phyloP scores from a whole-genome alignment of 2,329 filamentous ascomycete species.

The Cladosporium sp. region DNA sequence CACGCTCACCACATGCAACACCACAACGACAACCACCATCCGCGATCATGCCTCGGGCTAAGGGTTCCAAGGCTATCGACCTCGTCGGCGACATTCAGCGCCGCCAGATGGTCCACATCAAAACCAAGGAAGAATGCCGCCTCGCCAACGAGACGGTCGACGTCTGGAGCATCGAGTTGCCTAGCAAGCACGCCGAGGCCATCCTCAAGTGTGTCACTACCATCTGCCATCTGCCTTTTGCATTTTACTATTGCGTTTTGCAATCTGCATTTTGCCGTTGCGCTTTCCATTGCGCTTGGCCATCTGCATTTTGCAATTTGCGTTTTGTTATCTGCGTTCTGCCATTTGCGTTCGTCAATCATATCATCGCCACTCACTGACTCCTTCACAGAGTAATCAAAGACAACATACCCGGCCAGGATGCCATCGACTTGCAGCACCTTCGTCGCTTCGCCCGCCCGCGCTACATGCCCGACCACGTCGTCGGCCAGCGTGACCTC shows the following conservation, averaged over 20 bases:
- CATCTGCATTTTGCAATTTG: not conserved
- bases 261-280: not conserved
- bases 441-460: slow-evolving; percentile 74
- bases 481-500: slow-evolving; percentile 36
- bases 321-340: not conserved
- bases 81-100: slow-evolving; percentile 20
- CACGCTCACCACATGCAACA: slow-evolving; percentile 27
- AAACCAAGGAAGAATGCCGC: slow-evolving; percentile 54
- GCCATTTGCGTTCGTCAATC: not conserved
- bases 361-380: slow-evolving; percentile 31
- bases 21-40: slow-evolving; percentile 24
- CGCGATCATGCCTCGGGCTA: slow-evolving; percentile 25
- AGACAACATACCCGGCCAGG: slow-evolving; percentile 47
- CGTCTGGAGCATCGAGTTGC: slow-evolving; percentile 72
- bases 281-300: not conserved
- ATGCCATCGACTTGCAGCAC: slow-evolving; percentile 54
- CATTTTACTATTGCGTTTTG: not conserved
- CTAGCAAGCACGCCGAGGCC: slow-evolving; percentile 69
- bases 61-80: slow-evolving; percentile 17
- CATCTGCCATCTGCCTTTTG: slow-evolving; percentile 8
- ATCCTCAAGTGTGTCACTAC: slow-evolving; percentile 65
- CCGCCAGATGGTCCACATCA: slow-evolving; percentile 44
- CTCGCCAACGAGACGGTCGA: slow-evolving; percentile 55
- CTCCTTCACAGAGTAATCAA: slow-evolving; percentile 46
- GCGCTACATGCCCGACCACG: slow-evolving; percentile 40